phyloP scores from a whole-genome alignment of 495 filamentous ascomycete genomes.

The Hyaloscypha variabilis region DNA sequence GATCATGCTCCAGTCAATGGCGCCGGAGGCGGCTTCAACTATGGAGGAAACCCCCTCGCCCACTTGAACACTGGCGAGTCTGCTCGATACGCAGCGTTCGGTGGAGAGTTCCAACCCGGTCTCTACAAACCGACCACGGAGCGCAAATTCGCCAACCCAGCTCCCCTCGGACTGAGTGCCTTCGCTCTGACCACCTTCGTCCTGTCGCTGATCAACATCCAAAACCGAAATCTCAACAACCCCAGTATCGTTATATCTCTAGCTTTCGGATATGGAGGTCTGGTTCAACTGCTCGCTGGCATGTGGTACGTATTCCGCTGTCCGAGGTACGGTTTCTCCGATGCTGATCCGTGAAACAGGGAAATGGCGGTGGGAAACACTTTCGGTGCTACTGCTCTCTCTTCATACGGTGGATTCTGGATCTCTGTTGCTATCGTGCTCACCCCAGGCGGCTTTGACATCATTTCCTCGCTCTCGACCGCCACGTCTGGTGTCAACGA shows the following conservation, averaged over 20 bases:
- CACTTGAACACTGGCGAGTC: constrained; percentile 66
- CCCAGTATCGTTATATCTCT: constrained; percentile 73
- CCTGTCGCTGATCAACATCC: constrained; percentile 81
- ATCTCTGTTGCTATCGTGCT: constrained; percentile 86
- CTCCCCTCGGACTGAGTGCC: constrained; percentile 81
- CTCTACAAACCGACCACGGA: constrained; percentile 71
- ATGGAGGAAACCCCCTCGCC: constrained; percentile 70
- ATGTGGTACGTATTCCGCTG: constrained; percentile 63
- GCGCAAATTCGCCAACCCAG: constrained; percentile 87
- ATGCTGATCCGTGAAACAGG: no score
- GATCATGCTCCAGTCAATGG: constrained; percentile 31
- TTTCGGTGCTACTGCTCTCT: no score
- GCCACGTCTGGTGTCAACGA: constrained; percentile 33
- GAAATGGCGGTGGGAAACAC: no score
- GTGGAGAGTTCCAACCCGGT: constrained; percentile 96
- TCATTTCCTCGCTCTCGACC: constrained; percentile 48
- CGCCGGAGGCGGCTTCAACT: constrained; percentile 42
- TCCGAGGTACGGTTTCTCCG: no score
- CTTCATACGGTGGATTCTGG: no score
- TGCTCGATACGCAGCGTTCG: constrained; percentile 75
- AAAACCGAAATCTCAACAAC: constrained; percentile 55
- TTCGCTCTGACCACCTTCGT: constrained; percentile 98
- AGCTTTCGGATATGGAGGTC: constrained; percentile 81
- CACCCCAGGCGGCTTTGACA: constrained; percentile 76
- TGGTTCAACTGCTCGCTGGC: constrained; percentile 90